These are phyloP conservation scores for Kalaharituber pfeilii DNA, from an alignment of 2,329 filamentous ascomycete genomes.

Conservation along the genomic window DNA sequence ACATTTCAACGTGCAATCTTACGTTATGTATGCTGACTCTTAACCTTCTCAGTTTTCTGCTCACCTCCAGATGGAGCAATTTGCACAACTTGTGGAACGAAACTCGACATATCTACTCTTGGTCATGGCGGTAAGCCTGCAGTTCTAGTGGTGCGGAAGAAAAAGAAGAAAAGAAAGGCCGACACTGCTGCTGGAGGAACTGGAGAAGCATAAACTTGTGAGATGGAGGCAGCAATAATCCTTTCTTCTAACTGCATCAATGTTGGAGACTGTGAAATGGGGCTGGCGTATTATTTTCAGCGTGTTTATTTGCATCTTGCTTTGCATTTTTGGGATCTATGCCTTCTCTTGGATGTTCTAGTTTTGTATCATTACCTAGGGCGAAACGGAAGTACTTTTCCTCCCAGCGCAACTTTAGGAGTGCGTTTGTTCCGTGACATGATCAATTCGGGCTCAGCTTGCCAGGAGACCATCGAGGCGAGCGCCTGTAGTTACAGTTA, in stretches of 20 bases:
- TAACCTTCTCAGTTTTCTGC: constrained; percentile 47
- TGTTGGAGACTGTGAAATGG: too few species aligned
- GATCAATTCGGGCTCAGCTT: constrained; percentile 57
- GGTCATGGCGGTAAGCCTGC: constrained; percentile 59
- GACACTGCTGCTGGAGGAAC: background rate
- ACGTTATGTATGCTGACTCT: too few species aligned
- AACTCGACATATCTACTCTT: constrained; percentile 40
- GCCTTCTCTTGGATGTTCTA: background rate
- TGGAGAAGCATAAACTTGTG: background rate
- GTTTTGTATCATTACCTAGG: background rate
- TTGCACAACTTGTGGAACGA: constrained; percentile 70
- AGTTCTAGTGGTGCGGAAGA: constrained; percentile 52
- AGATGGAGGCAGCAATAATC: too few species aligned
- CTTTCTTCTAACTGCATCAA: too few species aligned
- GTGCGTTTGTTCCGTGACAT: constrained; percentile 53
- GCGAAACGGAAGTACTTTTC: constrained; percentile 12
- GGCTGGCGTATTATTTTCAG: too few species aligned
- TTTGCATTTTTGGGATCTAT: background rate
- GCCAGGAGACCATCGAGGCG: constrained; percentile 69
- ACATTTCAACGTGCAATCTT: background rate
- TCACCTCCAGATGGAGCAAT: constrained; percentile 43
- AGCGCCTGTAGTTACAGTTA: constrained; percentile 41
- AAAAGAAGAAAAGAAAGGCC: constrained; percentile 58
- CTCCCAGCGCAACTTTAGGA: constrained; percentile 21
- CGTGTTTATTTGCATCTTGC: too few species aligned